Base-by-base conservation (phyloP, 169 alveolate species). In the Plasmodium coatneyi region DNA sequence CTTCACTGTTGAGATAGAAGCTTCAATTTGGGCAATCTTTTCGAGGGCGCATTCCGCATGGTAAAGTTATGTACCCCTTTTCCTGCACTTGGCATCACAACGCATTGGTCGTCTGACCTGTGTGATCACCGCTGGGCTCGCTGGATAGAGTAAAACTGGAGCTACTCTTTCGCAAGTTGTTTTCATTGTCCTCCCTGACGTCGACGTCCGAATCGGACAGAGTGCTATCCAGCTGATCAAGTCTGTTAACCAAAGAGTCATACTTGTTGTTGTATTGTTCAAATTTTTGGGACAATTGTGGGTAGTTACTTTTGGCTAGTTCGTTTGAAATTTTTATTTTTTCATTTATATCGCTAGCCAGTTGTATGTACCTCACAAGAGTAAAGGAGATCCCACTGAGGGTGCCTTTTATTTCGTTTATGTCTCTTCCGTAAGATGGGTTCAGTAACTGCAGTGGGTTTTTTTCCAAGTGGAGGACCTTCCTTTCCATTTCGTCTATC, bases 321-420 rank as follows among this genome's bases (percentile, higher is more conserved):
- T 43, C 49, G 49, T 90, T 90, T 1, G 94, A 90, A 66, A 90
- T 30, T 90, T 80, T 90, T 90, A 90, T 80, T 90, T 90, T 90
- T 36, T 90, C 94, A 80, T 90, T 90, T 90, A 90, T 10, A n/a
- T 90, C 94, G 19, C 54, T 39, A 30, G 74, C 54, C 19, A 90
- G 79, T 41, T 90, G 94, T 43, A 90, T 49, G 43, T 90, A 90
- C 36, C 83, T 28, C 14, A 41, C 83, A 30, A 90, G 49, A 0
- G 94, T 90, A 16, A 80, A 90, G 54, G 81, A 43, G 70, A 80
- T 80, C 2, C 80, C 80, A 16, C 78, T 90, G 70, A 80, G 54
- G 28, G 66, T 28, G 39, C 39, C 25, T 90, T 56, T 41, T 81
- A 90, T 66, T 80, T 90, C 94, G 49, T 30, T 46, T 66, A 90